Conservation (phyloP, 345 rosid species). For the Hibiscus syriacus region DNA sequence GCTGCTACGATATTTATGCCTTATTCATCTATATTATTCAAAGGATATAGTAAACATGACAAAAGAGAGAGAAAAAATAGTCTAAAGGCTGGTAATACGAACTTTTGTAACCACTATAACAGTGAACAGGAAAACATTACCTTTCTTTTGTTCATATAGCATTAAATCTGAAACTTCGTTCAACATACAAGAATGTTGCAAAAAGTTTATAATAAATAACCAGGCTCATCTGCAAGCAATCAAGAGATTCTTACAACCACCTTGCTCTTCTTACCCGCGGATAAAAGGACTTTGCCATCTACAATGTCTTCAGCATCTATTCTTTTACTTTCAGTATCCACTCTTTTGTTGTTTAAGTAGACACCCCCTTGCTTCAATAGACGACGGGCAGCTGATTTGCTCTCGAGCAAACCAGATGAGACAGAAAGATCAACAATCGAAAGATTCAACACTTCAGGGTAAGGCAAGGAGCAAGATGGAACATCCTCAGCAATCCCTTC, state of each 20-base stretch:
- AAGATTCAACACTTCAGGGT: constrained; percentile 27
- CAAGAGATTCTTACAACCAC: constrained; percentile 69
- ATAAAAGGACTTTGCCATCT: constrained; percentile 80
- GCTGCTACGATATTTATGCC: background rate
- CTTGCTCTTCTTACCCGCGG: constrained; percentile 93
- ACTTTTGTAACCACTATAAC: background rate
- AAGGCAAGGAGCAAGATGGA: constrained; percentile 46
- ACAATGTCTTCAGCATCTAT: constrained; percentile 67
- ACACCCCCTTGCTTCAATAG: constrained; percentile 88
- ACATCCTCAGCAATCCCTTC: constrained; percentile 82
- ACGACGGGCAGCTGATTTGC: constrained; percentile 77
- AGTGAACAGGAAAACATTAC: background rate
- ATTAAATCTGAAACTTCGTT: background rate
- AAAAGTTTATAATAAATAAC: background rate
- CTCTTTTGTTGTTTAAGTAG: constrained; percentile 82
- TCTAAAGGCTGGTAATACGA: background rate
- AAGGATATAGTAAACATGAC: background rate
- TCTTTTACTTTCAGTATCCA: constrained; percentile 58
- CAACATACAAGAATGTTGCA: background rate
- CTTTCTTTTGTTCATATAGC: background rate
- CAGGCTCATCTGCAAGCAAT: constrained; percentile 7
- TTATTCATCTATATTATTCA: background rate
- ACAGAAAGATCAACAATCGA: constrained; percentile 64
- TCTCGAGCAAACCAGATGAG: constrained; percentile 69
- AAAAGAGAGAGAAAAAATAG: background rate